These are phyloP conservation scores for Pezicula neosporulosa DNA, from an alignment of 2,329 filamentous ascomycete genomes.

Conservation along the genomic window DNA sequence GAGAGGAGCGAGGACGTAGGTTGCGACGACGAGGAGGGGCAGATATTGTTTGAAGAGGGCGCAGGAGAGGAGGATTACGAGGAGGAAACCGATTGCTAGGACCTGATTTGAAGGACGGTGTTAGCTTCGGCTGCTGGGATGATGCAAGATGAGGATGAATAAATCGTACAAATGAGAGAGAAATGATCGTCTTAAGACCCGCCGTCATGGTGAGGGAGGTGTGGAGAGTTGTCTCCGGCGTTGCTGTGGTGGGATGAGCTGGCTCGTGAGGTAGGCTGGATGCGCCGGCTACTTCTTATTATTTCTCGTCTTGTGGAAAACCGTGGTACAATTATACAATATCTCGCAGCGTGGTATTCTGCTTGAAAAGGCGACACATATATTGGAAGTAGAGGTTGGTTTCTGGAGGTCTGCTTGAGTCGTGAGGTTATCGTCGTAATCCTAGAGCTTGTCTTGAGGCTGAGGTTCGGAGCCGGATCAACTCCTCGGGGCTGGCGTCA, in stretches of 20 bases:
- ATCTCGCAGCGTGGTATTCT: not conserved
- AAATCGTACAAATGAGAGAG: constrained; percentile 81
- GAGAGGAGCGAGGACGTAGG: constrained; percentile 88
- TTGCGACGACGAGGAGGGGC: constrained; percentile 90
- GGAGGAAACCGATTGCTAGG: constrained; percentile 96
- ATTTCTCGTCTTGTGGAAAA: not conserved
- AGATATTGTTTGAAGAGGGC: constrained; percentile 95
- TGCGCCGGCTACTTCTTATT: not conserved
- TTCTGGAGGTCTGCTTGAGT: not conserved
- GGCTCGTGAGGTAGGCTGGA: not conserved
- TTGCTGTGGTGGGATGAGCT: constrained; percentile 1
- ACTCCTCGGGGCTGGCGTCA: too few relatives aligned
- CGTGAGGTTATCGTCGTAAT: not conserved
- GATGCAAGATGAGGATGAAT: not conserved
- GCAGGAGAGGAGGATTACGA: constrained; percentile 96
- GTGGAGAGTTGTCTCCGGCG: constrained; percentile 10
- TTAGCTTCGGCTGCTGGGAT: constrained; percentile 4
- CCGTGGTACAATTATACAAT: too few relatives aligned
- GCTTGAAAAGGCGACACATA: not conserved
- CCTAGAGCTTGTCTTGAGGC: not conserved
- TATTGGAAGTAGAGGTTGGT: not conserved
- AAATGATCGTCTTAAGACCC: constrained; percentile 98
- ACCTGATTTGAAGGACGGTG: constrained; percentile 47
- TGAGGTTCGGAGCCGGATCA: not conserved
- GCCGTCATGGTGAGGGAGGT: constrained; percentile 54